Conservation (phyloP, 495 filamentous ascomycete species). For the Cudoniella acicularis region DNA sequence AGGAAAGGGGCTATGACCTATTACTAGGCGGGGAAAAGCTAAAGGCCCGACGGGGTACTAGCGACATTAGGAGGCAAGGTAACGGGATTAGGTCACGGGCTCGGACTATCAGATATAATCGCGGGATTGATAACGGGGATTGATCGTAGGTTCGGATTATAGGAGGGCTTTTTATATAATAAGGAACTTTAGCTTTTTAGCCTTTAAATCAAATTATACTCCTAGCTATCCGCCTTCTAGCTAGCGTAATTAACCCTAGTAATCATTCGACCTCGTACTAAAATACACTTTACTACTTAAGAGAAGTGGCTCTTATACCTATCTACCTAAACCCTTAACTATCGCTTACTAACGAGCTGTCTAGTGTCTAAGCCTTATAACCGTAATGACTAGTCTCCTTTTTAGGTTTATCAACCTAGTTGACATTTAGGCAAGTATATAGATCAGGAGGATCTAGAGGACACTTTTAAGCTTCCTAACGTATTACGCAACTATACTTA, state of each 20-base stretch:
- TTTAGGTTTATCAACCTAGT: background rate
- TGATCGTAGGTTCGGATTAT: too few relatives aligned
- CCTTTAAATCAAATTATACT: too few relatives aligned
- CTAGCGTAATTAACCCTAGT: background rate
- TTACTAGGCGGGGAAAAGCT: too few relatives aligned
- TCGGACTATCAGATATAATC: background rate
- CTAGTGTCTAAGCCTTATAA: background rate
- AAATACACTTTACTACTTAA: background rate
- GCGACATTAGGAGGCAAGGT: too few relatives aligned
- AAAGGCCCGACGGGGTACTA: too few relatives aligned
- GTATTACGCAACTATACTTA: too few relatives aligned
- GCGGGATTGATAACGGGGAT: too few relatives aligned
- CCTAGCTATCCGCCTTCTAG: background rate
- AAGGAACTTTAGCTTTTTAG: too few relatives aligned
- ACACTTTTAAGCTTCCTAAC: background rate
- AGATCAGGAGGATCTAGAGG: background rate
- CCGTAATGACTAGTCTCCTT: background rate
- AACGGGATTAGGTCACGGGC: background rate
- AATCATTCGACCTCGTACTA: background rate
- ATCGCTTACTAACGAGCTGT: background rate
- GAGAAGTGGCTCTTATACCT: too few relatives aligned
- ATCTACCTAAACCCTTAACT: background rate
- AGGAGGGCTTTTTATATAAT: too few relatives aligned
- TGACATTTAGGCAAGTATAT: background rate
- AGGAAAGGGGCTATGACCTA: too few relatives aligned